Conservation (phyloP, 352 stramenopile species). For the Pythium grandisporangium region DNA sequence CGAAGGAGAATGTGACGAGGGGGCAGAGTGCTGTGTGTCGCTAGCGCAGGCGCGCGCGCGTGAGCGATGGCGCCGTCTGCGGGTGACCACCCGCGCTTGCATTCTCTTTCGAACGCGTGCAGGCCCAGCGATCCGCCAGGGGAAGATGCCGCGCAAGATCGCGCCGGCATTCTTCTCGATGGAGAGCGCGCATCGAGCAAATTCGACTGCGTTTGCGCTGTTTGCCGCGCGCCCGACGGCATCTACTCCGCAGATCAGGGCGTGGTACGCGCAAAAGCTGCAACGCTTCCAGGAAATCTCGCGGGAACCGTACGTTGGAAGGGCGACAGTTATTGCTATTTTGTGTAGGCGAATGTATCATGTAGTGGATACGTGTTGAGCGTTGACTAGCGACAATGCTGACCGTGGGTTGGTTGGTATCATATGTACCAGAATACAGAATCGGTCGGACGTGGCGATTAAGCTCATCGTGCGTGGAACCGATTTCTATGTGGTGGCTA, state of each 20-base stretch:
- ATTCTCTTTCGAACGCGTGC: constrained; percentile 13
- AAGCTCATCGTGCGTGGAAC: constrained; percentile 26
- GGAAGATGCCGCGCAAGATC: constrained; percentile 4
- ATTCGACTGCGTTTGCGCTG: constrained; percentile 1
- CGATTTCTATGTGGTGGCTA: too few species aligned
- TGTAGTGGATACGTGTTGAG: not conserved
- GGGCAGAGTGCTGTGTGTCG: too few species aligned
- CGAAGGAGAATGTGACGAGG: too few species aligned
- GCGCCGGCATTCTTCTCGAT: constrained; percentile 7
- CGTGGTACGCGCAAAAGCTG: constrained; percentile 16
- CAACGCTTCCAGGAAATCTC: constrained; percentile 17
- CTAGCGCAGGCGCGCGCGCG: too few species aligned
- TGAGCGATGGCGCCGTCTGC: constrained; percentile 23
- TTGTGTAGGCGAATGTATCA: not conserved
- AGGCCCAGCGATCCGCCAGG: constrained; percentile 1
- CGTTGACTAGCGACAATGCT: too few species aligned
- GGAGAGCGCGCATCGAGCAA: constrained; percentile 1
- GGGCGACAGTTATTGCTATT: too few species aligned
- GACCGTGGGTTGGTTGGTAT: too few species aligned
- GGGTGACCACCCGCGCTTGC: constrained; percentile 20
- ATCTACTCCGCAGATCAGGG: constrained; percentile 1
- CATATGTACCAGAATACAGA: constrained; percentile 17
- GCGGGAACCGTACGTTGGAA: constrained; percentile 19
- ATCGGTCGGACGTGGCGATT: constrained; percentile 32
- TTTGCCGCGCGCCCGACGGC: not conserved